A percentile compares a stretch with the other conserved stretches of the same genome.
Evolutionary conservation across 2,329 filamentous ascomycete species (phyloP).

Genomic region (Trichoderma harzianum): DNA sequence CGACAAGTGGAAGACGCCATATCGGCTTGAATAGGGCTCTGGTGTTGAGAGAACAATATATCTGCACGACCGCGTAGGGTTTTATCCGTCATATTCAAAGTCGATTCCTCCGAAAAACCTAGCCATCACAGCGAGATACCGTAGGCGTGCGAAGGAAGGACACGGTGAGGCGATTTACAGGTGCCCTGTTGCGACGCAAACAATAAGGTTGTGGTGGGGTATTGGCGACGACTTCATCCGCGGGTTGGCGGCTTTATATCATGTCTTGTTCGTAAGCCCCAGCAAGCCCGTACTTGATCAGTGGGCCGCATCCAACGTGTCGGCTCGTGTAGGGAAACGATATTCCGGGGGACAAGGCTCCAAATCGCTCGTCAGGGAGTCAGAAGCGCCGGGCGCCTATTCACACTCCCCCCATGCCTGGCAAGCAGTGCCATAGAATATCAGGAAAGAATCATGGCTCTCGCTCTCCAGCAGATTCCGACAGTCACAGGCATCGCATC

Average conservation of each 20-base stretch:
- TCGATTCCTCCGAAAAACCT: background rate
- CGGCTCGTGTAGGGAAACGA: conserved; percentile 8
- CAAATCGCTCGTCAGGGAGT: conserved; percentile 16
- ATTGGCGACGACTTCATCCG: background rate
- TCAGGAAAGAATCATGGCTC: background rate
- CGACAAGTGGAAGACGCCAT: background rate
- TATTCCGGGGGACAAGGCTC: background rate
- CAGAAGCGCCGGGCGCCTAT: background rate
- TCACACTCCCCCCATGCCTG: background rate
- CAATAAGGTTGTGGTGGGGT: background rate
- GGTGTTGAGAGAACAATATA: background rate
- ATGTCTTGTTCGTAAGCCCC: background rate
- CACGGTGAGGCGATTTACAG: conserved; percentile 5
- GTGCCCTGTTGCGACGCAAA: background rate
- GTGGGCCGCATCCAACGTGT: conserved; percentile 1
- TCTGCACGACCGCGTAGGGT: background rate
- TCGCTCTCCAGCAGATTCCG: background rate
- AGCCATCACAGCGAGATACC: background rate
- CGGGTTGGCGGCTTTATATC: background rate
- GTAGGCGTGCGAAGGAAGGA: background rate
- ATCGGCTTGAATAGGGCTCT: background rate
- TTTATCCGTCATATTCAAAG: background rate
- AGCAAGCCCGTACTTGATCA: background rate
- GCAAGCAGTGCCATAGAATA: background rate
- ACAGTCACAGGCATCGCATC: conserved; percentile 6